Conservation (phyloP, 2,329 filamentous ascomycete species). For the Cladobotryum protrusum region DNA sequence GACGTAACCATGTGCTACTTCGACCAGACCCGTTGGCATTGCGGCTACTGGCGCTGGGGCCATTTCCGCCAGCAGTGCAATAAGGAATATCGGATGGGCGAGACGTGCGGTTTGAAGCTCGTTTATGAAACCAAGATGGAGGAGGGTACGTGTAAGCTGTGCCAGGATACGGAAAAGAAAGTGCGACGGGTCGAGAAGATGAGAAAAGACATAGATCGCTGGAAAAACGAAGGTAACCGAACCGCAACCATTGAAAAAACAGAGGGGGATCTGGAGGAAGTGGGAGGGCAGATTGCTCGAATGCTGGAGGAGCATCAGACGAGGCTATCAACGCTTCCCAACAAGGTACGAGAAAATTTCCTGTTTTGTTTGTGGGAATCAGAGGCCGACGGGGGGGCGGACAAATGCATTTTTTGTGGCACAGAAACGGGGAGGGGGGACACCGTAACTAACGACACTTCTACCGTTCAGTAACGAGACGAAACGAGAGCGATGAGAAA, state of each 20-base stretch:
- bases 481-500: constrained; percentile 4
- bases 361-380: neutral
- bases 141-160: constrained; percentile 68
- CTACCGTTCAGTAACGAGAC: constrained; percentile 11
- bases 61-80: constrained; percentile 89
- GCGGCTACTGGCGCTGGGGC: constrained; percentile 92
- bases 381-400: neutral
- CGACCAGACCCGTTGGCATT: constrained; percentile 78
- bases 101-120: constrained; percentile 92
- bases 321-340: constrained; percentile 30
- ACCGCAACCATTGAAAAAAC: constrained; percentile 67
- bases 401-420: constrained; percentile 1
- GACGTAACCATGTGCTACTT: constrained; percentile 79
- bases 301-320: constrained; percentile 37
- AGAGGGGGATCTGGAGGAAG: constrained; percentile 59
- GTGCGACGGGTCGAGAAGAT: constrained; percentile 68
- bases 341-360: constrained; percentile 20
- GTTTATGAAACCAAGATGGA: constrained; percentile 67
- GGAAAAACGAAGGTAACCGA: constrained; percentile 69
- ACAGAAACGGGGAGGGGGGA: constrained; percentile 7
- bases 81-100: constrained; percentile 90
- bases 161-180: constrained; percentile 86
- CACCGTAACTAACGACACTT: constrained; percentile 13
- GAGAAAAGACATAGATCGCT: constrained; percentile 66
- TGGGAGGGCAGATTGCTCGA: constrained; percentile 53